Percentiles rank a stretch among this genome's conserved stretches.
These are phyloP conservation scores for Actinomucor elegans DNA, from an alignment of 371 early-diverging fungal genomes.

Conservation along the genomic window DNA sequence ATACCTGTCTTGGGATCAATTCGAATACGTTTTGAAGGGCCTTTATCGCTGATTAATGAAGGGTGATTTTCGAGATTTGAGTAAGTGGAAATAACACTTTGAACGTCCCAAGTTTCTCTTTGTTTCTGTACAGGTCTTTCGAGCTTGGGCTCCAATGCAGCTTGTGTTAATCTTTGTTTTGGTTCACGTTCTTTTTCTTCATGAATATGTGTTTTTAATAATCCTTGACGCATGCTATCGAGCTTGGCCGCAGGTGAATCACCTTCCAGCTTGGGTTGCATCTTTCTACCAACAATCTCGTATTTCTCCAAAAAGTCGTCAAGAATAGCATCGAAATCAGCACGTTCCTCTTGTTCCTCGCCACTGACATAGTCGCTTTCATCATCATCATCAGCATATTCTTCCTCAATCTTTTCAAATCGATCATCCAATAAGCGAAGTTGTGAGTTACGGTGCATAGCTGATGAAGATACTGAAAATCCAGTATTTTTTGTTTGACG, in stretches of 20 bases:
- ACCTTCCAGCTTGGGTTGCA: slow-evolving; percentile 69
- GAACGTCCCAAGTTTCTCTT: slow-evolving; percentile 77
- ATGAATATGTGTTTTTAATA: slow-evolving; percentile 25
- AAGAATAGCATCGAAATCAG: slow-evolving; percentile 72
- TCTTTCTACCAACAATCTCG: slow-evolving; percentile 76
- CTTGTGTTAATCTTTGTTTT: slow-evolving; percentile 33
- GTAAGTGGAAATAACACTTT: slow-evolving; percentile 79
- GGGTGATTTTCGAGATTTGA: slow-evolving; percentile 87
- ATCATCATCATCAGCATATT: slow-evolving; percentile 75
- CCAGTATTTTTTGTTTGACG: slow-evolving; percentile 49
- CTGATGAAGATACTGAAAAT: slow-evolving; percentile 88
- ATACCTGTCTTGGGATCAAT: slow-evolving; percentile 69
- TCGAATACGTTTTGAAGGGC: slow-evolving; percentile 45
- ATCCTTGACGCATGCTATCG: slow-evolving; percentile 65
- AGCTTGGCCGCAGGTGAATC: slow-evolving; percentile 62
- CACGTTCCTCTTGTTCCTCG: slow-evolving; percentile 47
- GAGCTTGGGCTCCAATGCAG: slow-evolving; percentile 24
- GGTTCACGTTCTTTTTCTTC: slow-evolving; percentile 20
- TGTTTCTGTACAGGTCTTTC: slow-evolving; percentile 50
- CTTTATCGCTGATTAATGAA: slow-evolving; percentile 60
- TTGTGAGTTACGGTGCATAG: slow-evolving; percentile 89
- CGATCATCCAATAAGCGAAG: slow-evolving; percentile 89
- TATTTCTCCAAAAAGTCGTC: slow-evolving; percentile 89
- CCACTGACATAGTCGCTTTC: slow-evolving; percentile 57
- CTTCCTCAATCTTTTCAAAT: slow-evolving; percentile 83